These are phyloP conservation scores for Tulasnella sp. DNA, from an alignment of 768 basidiomycete genomes.

Conservation along the genomic window DNA sequence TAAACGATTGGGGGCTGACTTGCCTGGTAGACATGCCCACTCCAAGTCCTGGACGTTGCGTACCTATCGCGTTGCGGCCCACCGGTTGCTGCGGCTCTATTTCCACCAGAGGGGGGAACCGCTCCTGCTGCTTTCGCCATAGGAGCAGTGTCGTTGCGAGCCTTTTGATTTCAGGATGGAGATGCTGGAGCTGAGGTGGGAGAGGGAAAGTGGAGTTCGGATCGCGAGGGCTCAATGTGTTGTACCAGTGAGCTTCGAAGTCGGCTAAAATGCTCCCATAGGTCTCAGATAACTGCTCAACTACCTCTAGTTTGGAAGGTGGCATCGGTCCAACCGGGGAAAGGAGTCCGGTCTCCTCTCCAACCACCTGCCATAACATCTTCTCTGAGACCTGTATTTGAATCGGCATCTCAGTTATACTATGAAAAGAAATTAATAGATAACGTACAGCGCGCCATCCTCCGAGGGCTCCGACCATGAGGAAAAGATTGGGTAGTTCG, in stretches of 20 bases:
- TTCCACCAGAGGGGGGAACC: background rate
- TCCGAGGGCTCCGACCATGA: background rate
- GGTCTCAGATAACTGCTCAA: background rate
- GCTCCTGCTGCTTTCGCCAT: background rate
- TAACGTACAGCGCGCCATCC: background rate
- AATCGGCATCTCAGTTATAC: no score
- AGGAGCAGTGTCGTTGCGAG: background rate
- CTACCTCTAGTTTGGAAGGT: background rate
- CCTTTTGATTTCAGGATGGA: slow-evolving; percentile 6
- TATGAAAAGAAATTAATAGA: no score
- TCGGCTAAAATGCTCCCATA: background rate
- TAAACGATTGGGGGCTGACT: background rate
- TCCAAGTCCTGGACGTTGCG: background rate
- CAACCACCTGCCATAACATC: background rate
- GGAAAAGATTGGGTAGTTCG: no score
- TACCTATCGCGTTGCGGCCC: no score
- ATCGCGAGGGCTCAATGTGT: background rate
- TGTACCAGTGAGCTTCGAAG: slow-evolving; percentile 20
- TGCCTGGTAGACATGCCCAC: background rate
- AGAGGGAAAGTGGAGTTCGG: background rate
- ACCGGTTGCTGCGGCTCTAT: background rate
- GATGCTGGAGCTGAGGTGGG: slow-evolving; percentile 12
- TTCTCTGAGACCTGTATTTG: background rate
- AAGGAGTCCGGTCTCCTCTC: slow-evolving; percentile 10
- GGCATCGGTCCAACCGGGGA: background rate